phyloP scores from a whole-genome alignment of 2,329 filamentous ascomycete species.

The Gnomoniopsis smithogilvyi region DNA sequence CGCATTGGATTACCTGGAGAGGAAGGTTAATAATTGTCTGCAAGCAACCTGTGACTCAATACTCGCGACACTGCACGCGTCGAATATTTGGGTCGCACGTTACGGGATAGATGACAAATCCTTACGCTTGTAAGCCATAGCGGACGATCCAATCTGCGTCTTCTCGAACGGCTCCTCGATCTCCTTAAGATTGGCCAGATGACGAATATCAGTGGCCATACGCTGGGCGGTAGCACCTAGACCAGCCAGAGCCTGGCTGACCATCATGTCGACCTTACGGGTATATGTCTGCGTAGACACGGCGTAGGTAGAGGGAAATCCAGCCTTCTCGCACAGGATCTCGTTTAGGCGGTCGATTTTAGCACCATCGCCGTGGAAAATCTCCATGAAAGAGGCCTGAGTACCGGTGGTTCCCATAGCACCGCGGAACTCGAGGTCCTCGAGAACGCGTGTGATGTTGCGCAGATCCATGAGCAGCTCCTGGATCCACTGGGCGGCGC shows the following conservation, averaged over 20 bases:
- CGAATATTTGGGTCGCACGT: slow-evolving; percentile 33
- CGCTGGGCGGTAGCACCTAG: slow-evolving; percentile 77
- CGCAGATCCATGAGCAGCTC: slow-evolving; percentile 73
- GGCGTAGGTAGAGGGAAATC: slow-evolving; percentile 52
- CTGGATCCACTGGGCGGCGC: slow-evolving; percentile 64
- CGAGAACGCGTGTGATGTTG: slow-evolving; percentile 66
- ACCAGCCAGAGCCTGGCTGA: slow-evolving; percentile 77
- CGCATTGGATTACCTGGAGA: slow-evolving; percentile 41
- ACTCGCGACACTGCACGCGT: too few species aligned
- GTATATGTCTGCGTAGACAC: slow-evolving; percentile 67
- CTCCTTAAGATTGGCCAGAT: slow-evolving; percentile 75
- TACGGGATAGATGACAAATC: not conserved
- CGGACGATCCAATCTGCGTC: slow-evolving; percentile 69
- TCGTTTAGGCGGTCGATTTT: slow-evolving; percentile 55
- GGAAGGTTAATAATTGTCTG: not conserved
- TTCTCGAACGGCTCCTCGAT: slow-evolving; percentile 58
- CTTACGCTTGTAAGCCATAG: slow-evolving; percentile 34
- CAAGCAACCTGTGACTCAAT: not conserved
- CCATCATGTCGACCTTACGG: slow-evolving; percentile 75
- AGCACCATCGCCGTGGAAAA: slow-evolving; percentile 44
- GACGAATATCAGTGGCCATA: slow-evolving; percentile 72
- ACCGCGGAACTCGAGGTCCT: slow-evolving; percentile 72
- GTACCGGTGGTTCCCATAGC: slow-evolving; percentile 67
- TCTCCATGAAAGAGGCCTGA: slow-evolving; percentile 55
- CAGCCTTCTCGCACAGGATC: slow-evolving; percentile 51